A percentile compares a stretch with the other conserved stretches of the same genome.
These are phyloP conservation scores for Pseudoturritis turrita DNA, from an alignment of 345 rosid species.

Conservation along the genomic window DNA sequence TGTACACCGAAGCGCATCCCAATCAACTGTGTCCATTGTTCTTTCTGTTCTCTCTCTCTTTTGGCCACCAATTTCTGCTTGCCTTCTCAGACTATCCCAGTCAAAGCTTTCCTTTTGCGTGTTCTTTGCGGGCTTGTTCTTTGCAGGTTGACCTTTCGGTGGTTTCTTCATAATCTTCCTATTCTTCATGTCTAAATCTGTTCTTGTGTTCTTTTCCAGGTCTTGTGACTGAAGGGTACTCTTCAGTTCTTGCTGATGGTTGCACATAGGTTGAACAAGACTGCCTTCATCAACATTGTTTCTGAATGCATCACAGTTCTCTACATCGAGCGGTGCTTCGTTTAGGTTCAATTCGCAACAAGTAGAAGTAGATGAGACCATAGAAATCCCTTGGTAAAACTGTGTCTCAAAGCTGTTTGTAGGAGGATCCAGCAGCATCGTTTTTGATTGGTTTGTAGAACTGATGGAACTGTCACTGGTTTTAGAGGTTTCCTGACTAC, in stretches of 20 bases:
- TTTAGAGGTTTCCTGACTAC: conserved; percentile 38
- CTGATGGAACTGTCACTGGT: conserved; percentile 4
- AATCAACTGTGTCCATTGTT: conserved; percentile 68
- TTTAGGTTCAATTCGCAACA: conserved; percentile 11
- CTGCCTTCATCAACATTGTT: conserved; percentile 34
- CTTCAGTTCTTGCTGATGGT: conserved; percentile 18
- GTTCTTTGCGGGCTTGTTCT: conserved; percentile 28
- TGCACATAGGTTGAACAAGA: conserved; percentile 20
- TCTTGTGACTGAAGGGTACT: conserved; percentile 7
- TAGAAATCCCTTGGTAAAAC: conserved; percentile 15
- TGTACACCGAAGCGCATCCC: conserved; percentile 72
- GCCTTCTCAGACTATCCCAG: conserved; percentile 72
- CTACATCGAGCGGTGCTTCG: conserved; percentile 24
- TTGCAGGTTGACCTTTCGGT: not conserved
- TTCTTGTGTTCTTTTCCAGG: conserved; percentile 23
- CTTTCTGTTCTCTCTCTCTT: conserved; percentile 48
- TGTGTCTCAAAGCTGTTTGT: conserved; percentile 27
- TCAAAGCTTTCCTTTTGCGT: conserved; percentile 44
- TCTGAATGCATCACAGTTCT: conserved; percentile 18
- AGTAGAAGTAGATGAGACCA: conserved; percentile 13
- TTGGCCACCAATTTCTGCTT: conserved; percentile 35
- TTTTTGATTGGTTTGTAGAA: conserved; percentile 29
- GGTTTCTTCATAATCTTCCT: conserved; percentile 12
- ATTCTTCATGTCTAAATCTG: conserved; percentile 25
- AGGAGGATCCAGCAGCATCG: conserved; percentile 20